A percentile compares a stretch with the other conserved stretches of the same genome.
phyloP scores from a whole-genome alignment of 2,329 filamentous ascomycete species.

The Pyricularia grisea region DNA sequence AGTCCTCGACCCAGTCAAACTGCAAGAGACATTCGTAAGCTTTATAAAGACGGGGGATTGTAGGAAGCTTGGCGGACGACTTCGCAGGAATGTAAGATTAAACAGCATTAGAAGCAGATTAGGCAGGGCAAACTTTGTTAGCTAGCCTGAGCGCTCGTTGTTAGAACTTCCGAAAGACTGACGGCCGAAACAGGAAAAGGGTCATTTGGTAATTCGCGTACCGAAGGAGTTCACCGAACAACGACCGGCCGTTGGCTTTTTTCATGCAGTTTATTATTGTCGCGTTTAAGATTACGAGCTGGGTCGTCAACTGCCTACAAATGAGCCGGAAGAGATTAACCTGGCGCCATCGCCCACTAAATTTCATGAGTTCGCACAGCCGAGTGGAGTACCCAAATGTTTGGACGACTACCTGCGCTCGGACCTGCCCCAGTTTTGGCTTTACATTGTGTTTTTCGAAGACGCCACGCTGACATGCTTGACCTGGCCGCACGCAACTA shows the following conservation, averaged over 20 bases:
- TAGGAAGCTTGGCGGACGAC: slow-evolving; percentile 34
- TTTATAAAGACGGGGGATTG: slow-evolving; percentile 33
- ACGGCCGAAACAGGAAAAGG: slow-evolving; percentile 7
- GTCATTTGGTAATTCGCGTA: slow-evolving; percentile 22
- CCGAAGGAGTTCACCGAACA: slow-evolving; percentile 18
- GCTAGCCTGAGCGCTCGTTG: neutral
- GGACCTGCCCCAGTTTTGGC: slow-evolving; percentile 34
- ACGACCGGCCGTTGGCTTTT: slow-evolving; percentile 30
- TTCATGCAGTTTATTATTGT: slow-evolving; percentile 23
- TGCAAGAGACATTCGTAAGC: slow-evolving; percentile 23
- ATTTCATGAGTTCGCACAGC: slow-evolving; percentile 17
- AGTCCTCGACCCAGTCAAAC: slow-evolving; percentile 30
- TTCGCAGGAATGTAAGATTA: slow-evolving; percentile 24
- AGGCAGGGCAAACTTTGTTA: neutral
- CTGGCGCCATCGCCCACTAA: neutral
- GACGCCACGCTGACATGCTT: slow-evolving; percentile 40
- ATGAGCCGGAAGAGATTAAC: slow-evolving; percentile 10
- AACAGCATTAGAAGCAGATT: neutral
- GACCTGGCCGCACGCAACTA: slow-evolving; percentile 35
- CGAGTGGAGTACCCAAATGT: slow-evolving; percentile 15
- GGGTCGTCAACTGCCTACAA: slow-evolving; percentile 24
- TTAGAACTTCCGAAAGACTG: neutral
- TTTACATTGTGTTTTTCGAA: slow-evolving; percentile 37
- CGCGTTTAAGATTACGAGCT: slow-evolving; percentile 30
- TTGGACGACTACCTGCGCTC: slow-evolving; percentile 28